Evolutionary conservation across 176 grass and related monocot species (phyloP), one percentile per base, ranked within the genome.

Genomic region (Ampelocalamus luodianensis): DNA sequence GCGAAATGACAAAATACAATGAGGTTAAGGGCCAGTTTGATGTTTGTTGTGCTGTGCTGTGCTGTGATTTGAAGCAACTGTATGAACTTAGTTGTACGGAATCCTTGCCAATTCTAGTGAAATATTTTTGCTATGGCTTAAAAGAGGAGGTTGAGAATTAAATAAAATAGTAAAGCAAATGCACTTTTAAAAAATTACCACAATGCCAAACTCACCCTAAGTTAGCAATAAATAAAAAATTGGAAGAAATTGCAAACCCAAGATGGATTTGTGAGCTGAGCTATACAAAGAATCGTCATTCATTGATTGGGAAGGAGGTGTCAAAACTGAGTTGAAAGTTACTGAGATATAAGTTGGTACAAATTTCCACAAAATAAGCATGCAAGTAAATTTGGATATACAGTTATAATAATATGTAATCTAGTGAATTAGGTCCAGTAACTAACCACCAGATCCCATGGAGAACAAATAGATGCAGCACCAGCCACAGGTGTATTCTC

Each of bases 391-490:
- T 48, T 76, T 79, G 42, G 10, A 49, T 65, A 65, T 65, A 44
- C 42, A 43, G 45, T 51, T 40, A 66, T 68, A 77, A 42, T 15
- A 55, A 27, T 84, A 37, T 42, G 44, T 58, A 87, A 58, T n/a
- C n/a, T 37, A 83, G 73, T 65, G 43, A 87, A 71, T 78, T 68
- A 55, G 49, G 17, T 73, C 37, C n/a, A 86, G 78, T 56, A 80
- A 80, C 89, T 83, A 85, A 99, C 96, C 96, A 99, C 32, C 23
- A 99, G 86, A 90, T 99, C 96, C 96, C 96, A 99, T 72, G 96
- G 96, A 83, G 91, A 96, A 83, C 93, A 99, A 87, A 99, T 88
- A 77, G 93, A 92, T 67, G 72, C 88, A 66, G 91, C 96, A 91
- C 93, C 93, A 88, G 89, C 93, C 71, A 99, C 32, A 85, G 96